phyloP scores from a whole-genome alignment of 2,329 filamentous ascomycete genomes.

The Trichoderma endophyticum region DNA sequence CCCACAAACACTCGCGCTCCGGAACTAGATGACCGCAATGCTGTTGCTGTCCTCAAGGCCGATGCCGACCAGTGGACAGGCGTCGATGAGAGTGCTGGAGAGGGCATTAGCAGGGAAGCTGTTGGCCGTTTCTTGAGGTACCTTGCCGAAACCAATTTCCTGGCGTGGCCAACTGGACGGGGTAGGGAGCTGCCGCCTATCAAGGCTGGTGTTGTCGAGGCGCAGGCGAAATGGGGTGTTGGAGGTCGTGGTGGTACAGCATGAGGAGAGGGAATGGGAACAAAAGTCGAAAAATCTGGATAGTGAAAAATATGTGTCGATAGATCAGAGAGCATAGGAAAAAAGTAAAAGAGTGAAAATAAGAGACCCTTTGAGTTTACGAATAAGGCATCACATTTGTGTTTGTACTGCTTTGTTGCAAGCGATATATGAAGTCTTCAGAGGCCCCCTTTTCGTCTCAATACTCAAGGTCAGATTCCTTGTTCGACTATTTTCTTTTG shows the following conservation, averaged over 20 bases:
- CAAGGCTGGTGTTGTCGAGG: neutral
- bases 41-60: conserved; percentile 59
- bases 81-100: conserved; percentile 51
- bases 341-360: neutral
- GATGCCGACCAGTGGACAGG: conserved; percentile 60
- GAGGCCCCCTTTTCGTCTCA: no score
- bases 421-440: neutral
- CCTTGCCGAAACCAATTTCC: conserved; percentile 31
- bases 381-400: neutral
- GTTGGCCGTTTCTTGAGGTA: conserved; percentile 29
- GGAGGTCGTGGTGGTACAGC: conserved; percentile 4
- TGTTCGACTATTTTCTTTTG: no score
- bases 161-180: conserved; percentile 29
- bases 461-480: no score
- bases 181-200: conserved; percentile 26
- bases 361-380: neutral
- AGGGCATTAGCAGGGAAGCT: conserved; percentile 28
- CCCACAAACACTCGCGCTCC: conserved; percentile 66
- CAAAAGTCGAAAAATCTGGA: neutral
- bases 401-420: neutral
- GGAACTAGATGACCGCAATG: conserved; percentile 63
- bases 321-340: neutral
- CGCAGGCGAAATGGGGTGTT: neutral
- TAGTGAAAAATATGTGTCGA: neutral
- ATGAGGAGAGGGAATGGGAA: neutral